These are phyloP conservation scores for Trichophaea hybrida DNA, from an alignment of 2,329 filamentous ascomycete species.

Conservation along the genomic window DNA sequence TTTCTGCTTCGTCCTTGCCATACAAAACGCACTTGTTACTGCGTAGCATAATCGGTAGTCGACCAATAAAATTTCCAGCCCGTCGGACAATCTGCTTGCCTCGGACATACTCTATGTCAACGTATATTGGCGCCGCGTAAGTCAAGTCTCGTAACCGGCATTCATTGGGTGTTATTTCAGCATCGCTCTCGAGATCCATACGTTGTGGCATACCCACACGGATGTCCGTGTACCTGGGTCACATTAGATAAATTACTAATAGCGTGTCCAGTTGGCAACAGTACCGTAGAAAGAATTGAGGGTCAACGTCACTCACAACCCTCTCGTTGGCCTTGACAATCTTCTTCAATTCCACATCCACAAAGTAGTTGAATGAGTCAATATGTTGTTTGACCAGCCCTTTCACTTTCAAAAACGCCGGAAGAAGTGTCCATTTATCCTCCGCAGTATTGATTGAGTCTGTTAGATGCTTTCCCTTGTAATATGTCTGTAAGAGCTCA, in stretches of 20 bases:
- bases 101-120: slow-evolving; percentile 81
- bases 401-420: slow-evolving; percentile 96
- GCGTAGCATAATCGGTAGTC: slow-evolving; percentile 92
- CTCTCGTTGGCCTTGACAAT: slow-evolving; percentile 84
- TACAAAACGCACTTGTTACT: slow-evolving; percentile 84
- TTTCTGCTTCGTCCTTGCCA: slow-evolving; percentile 69
- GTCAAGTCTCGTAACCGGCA: slow-evolving; percentile 93
- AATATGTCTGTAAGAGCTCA: slow-evolving; percentile 51
- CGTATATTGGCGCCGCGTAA: slow-evolving; percentile 87
- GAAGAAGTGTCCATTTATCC: slow-evolving; percentile 94
- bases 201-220: slow-evolving; percentile 70
- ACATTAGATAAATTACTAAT: slow-evolving; percentile 1
- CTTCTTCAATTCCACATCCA: slow-evolving; percentile 91
- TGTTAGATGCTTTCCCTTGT: slow-evolving; percentile 53
- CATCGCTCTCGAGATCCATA: slow-evolving; percentile 53
- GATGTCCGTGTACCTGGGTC: slow-evolving; percentile 59
- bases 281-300: slow-evolving; percentile 74
- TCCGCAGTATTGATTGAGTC: slow-evolving; percentile 48
- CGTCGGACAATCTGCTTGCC: slow-evolving; percentile 63
- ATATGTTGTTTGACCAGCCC: slow-evolving; percentile 94
- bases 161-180: slow-evolving; percentile 82
- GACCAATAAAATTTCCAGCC: slow-evolving; percentile 62
- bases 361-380: slow-evolving; percentile 97
- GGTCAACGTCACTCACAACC: slow-evolving; percentile 83
- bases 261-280: not conserved